Evolutionary conservation across 352 stramenopile species (phyloP).

Genomic region (Phytophthora brassicae): DNA sequence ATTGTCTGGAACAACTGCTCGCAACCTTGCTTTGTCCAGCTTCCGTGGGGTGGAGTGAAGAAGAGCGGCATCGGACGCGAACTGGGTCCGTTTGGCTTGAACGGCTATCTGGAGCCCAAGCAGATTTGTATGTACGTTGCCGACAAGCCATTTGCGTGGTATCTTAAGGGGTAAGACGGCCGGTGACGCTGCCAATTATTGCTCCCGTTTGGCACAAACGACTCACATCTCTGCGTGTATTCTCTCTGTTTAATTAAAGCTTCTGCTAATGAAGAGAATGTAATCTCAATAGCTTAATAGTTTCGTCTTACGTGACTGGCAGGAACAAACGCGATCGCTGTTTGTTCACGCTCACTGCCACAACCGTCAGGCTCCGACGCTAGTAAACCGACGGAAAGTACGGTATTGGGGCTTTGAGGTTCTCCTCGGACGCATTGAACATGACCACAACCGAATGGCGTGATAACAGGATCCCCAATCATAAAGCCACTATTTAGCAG

Average conservation of each 20-base stretch:
- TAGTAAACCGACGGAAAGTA: constrained; percentile 29
- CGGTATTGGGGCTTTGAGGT: constrained; percentile 1
- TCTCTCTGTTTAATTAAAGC: background rate
- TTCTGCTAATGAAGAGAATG: constrained; percentile 2
- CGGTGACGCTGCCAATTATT: background rate
- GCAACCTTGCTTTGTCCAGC: constrained; percentile 38
- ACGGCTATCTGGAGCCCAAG: constrained; percentile 70
- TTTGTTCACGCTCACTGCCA: background rate
- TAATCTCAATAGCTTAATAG: constrained; percentile 12
- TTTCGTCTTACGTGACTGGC: constrained; percentile 25
- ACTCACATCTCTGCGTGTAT: constrained; percentile 1
- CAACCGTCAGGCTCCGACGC: constrained; percentile 12
- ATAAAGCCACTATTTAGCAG: constrained; percentile 33
- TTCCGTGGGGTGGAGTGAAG: constrained; percentile 85
- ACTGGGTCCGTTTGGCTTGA: constrained; percentile 58
- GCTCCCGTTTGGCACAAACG: background rate
- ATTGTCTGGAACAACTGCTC: constrained; percentile 34
- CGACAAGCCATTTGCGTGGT: constrained; percentile 71
- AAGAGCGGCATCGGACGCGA: constrained; percentile 80
- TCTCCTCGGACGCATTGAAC: constrained; percentile 38
- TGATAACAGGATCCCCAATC: constrained; percentile 64
- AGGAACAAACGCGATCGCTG: constrained; percentile 26
- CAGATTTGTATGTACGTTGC: constrained; percentile 71
- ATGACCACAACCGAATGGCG: constrained; percentile 63
- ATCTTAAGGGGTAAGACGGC: constrained; percentile 30